Conservation (phyloP, 495 filamentous ascomycete species). For the Podospora fimiseda region DNA sequence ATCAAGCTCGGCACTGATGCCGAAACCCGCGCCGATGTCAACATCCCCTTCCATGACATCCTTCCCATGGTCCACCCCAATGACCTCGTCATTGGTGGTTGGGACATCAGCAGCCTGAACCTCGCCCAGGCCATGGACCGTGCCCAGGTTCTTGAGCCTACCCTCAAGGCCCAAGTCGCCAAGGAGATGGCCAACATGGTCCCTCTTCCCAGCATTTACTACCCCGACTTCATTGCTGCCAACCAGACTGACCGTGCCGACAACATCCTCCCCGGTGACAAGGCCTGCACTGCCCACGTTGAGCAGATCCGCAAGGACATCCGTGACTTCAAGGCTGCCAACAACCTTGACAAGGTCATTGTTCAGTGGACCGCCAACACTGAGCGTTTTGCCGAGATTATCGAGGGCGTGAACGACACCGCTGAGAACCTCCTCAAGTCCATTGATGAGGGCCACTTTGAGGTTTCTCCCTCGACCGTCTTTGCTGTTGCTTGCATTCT, state of each 20-base stretch:
- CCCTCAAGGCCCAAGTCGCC: conserved; percentile 77
- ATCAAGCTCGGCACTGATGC: conserved; percentile 90
- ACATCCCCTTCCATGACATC: conserved; percentile 90
- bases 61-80: conserved; percentile 98
- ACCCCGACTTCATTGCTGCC: conserved; percentile 97
- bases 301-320: conserved; percentile 94
- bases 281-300: conserved; percentile 79
- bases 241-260: conserved; percentile 98
- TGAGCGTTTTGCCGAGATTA: conserved; percentile 86
- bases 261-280: conserved; percentile 77
- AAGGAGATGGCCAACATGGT: conserved; percentile 90
- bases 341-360: conserved; percentile 90
- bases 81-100: conserved; percentile 90
- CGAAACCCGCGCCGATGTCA: conserved; percentile 81
- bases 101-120: conserved; percentile 91
- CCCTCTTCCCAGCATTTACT: conserved; percentile 93
- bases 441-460: conserved; percentile 77
- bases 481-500: conserved; percentile 93
- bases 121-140: conserved; percentile 92
- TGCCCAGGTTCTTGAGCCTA: conserved; percentile 87
- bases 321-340: conserved; percentile 82
- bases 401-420: conserved; percentile 90
- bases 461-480: conserved; percentile 88
- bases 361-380: conserved; percentile 99
- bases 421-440: conserved; percentile 86